Conservation (phyloP, 2,329 filamentous ascomycete genomes). For the Fusarium sp. region DNA sequence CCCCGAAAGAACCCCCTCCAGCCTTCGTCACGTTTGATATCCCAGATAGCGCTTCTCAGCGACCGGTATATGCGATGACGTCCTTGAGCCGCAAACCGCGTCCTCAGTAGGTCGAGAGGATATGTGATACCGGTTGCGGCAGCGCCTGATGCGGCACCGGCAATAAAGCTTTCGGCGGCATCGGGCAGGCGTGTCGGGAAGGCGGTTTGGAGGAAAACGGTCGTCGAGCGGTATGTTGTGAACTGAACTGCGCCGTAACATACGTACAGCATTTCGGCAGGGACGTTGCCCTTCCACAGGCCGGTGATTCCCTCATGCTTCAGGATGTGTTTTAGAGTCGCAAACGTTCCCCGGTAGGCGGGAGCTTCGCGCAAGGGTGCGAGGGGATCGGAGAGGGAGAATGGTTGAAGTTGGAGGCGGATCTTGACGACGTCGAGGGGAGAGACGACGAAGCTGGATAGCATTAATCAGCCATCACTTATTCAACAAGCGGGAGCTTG, state of each 20-base stretch:
- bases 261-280: slow-evolving; percentile 92
- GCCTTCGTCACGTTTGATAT: slow-evolving; percentile 81
- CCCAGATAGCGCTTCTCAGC: slow-evolving; percentile 70
- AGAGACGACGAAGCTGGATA: slow-evolving; percentile 81
- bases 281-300: slow-evolving; percentile 98
- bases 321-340: slow-evolving; percentile 78
- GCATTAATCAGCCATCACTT: slow-evolving; percentile 22
- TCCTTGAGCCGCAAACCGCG: slow-evolving; percentile 95
- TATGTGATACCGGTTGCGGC: slow-evolving; percentile 85
- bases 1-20: slow-evolving; percentile 85
- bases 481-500: not conserved
- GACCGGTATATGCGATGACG: slow-evolving; percentile 78
- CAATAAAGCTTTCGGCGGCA: slow-evolving; percentile 78
- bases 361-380: slow-evolving; percentile 61
- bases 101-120: slow-evolving; percentile 90
- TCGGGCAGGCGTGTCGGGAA: slow-evolving; percentile 62
- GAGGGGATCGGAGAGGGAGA: slow-evolving; percentile 79
- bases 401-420: slow-evolving; percentile 89
- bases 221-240: slow-evolving; percentile 80
- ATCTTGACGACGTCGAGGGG: slow-evolving; percentile 99
- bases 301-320: slow-evolving; percentile 81
- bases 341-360: slow-evolving; percentile 76
- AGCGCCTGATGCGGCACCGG: slow-evolving; percentile 83
- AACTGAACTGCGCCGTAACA: slow-evolving; percentile 91
- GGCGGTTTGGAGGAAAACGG: slow-evolving; percentile 68